phyloP scores from a whole-genome alignment of 148 eudicot species.

The Pouteria glomerata region DNA sequence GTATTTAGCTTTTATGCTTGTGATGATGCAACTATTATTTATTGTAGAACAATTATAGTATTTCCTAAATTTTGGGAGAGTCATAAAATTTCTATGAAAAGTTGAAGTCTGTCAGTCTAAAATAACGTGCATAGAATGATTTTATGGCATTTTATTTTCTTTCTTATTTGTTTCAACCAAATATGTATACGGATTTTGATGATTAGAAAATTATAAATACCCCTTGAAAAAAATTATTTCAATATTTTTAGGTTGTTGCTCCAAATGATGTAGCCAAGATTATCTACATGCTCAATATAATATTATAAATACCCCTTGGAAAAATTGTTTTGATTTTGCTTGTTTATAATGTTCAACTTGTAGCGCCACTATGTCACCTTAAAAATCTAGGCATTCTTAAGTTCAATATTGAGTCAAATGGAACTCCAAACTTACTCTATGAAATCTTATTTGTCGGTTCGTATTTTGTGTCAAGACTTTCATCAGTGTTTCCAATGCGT shows the following conservation, averaged over 20 bases:
- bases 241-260: neutral
- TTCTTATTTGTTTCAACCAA: neutral
- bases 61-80: neutral
- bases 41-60: neutral
- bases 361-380: neutral
- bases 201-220: neutral
- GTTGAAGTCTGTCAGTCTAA: neutral
- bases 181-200: neutral
- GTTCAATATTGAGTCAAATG: neutral
- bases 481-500: neutral
- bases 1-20: neutral
- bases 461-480: neutral
- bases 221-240: too few relatives aligned
- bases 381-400: neutral
- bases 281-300: neutral
- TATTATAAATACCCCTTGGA: too few relatives aligned
- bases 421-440: neutral
- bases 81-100: neutral
- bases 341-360: neutral
- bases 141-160: neutral
- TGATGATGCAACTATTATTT: neutral
- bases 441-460: neutral
- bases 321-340: neutral
- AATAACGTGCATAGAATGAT: neutral
- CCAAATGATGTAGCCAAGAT: neutral